These are phyloP conservation scores for Stagonosporopsis tanaceti DNA, from an alignment of 2,329 filamentous ascomycete genomes.

Conservation along the genomic window DNA sequence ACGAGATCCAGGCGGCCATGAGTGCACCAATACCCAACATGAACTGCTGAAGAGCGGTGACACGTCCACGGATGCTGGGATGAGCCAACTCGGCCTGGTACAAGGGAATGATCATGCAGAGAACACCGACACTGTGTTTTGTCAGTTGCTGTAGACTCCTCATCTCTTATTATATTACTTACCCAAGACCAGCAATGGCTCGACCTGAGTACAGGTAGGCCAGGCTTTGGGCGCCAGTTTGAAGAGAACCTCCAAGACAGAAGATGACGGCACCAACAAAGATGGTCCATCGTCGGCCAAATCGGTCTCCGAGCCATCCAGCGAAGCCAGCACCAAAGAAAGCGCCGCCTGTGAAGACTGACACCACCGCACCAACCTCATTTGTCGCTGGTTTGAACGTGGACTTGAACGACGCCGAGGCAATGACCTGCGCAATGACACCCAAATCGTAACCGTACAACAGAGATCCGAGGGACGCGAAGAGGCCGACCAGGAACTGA, in stretches of 20 bases:
- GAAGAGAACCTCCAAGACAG: conserved; percentile 74
- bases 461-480: conserved; percentile 66
- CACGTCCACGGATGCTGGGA: conserved; percentile 76
- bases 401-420: conserved; percentile 52
- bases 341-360: conserved; percentile 78
- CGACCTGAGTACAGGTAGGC: conserved; percentile 74
- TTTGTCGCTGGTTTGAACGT: conserved; percentile 52
- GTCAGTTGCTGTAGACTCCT: conserved; percentile 5
- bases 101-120: conserved; percentile 72
- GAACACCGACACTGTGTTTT: conserved; percentile 61
- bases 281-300: conserved; percentile 77
- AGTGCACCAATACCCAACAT: conserved; percentile 82
- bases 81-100: conserved; percentile 84
- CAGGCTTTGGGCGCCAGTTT: conserved; percentile 70
- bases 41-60: conserved; percentile 81
- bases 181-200: conserved; percentile 72
- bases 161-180: conserved; percentile 37
- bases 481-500: conserved; percentile 66
- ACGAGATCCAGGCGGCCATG: conserved; percentile 76
- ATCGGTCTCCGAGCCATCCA: conserved; percentile 67
- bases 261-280: conserved; percentile 75
- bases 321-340: conserved; percentile 74
- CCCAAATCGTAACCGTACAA: conserved; percentile 68
- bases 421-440: conserved; percentile 66
- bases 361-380: conserved; percentile 73